Evolutionary conservation across 2,329 filamentous ascomycete species (phyloP).

Genomic region (Alternaria sp.): DNA sequence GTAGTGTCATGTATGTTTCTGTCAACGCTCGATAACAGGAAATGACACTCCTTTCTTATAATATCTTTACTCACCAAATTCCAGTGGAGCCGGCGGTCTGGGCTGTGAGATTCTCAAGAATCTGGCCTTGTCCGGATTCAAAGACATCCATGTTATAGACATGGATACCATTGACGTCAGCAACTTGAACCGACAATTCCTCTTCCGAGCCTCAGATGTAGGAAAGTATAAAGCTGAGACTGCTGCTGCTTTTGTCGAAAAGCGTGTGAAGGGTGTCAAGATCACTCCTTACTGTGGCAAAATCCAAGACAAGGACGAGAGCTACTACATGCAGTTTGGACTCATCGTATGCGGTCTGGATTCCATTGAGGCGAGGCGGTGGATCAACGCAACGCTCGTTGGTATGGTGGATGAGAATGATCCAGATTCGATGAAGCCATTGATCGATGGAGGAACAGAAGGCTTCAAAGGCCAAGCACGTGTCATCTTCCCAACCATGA

Average conservation of each 20-base stretch:
- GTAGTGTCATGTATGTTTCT: constrained; percentile 52
- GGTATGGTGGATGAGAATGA: constrained; percentile 86
- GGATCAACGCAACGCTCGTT: constrained; percentile 96
- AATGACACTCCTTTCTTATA: not conserved
- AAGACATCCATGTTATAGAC: constrained; percentile 97
- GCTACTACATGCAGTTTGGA: constrained; percentile 97
- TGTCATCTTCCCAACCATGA: constrained; percentile 90
- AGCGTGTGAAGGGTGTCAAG: constrained; percentile 84
- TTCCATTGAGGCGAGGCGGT: constrained; percentile 95
- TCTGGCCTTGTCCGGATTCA: constrained; percentile 92
- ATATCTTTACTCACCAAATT: constrained; percentile 52
- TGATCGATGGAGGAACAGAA: constrained; percentile 97
- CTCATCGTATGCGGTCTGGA: constrained; percentile 93
- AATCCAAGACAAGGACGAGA: constrained; percentile 96
- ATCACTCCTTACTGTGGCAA: constrained; percentile 94
- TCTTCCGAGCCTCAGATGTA: constrained; percentile 91
- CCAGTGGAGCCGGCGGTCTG: constrained; percentile 87
- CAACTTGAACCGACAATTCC: constrained; percentile 95
- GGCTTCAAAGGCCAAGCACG: constrained; percentile 97
- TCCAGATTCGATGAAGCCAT: constrained; percentile 85
- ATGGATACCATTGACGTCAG: constrained; percentile 99
- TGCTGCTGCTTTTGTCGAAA: constrained; percentile 89
- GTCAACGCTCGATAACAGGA: not conserved
- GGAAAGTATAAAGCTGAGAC: constrained; percentile 94
- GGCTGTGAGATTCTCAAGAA: constrained; percentile 98